phyloP scores from a whole-genome alignment of 2,329 filamentous ascomycete genomes.

The Davidsoniella neocaledoniae region DNA sequence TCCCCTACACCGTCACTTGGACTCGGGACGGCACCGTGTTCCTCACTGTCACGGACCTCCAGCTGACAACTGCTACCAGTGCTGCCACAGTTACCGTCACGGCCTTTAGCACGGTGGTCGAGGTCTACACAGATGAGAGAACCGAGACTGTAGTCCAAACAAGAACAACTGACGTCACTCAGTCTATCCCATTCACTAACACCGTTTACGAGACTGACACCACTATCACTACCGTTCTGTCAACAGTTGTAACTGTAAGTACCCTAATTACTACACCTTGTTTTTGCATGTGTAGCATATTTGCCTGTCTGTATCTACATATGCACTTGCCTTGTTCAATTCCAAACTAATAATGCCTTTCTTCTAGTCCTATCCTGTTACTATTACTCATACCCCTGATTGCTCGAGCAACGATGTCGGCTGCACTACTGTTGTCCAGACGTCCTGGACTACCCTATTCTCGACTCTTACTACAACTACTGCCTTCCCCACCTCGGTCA shows the following conservation, averaged over 20 bases:
- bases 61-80: not conserved
- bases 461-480: conserved; percentile 14
- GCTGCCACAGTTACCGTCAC: conserved; percentile 1
- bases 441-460: conserved; percentile 14
- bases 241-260: conserved; percentile 13
- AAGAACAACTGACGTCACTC: conserved; percentile 2
- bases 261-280: too few relatives aligned
- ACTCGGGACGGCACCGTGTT: conserved; percentile 11
- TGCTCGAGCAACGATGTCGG: not conserved
- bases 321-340: not conserved
- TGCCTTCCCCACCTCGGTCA: conserved; percentile 9
- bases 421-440: conserved; percentile 5
- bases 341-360: not conserved
- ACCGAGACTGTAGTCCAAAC: conserved; percentile 4
- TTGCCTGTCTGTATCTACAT: not conserved
- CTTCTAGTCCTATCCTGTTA: conserved; percentile 16
- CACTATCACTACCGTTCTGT: conserved; percentile 13
- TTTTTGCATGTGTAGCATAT: not conserved
- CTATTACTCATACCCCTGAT: conserved; percentile 13
- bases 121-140: conserved; percentile 8
- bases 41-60: conserved; percentile 11
- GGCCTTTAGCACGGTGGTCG: conserved; percentile 6
- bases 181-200: conserved; percentile 2
- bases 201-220: conserved; percentile 13
- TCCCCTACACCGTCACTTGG: conserved; percentile 3